Base-by-base conservation (phyloP, 2,329 filamentous ascomycete genomes). In the Fusarium annulatum region DNA sequence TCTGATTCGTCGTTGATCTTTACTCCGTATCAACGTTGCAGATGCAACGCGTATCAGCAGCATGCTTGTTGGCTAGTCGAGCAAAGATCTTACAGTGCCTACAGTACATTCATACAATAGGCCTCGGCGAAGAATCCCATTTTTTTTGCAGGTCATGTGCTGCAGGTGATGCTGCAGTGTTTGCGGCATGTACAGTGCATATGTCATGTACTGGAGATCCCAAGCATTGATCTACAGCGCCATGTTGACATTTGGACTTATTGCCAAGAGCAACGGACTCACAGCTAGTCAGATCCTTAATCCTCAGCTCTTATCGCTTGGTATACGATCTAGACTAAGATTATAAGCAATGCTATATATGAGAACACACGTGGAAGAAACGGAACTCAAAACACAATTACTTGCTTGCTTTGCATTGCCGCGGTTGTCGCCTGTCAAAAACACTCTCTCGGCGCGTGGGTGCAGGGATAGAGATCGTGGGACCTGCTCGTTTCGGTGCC, bases 381-480 rank as follows among this genome's bases (percentile, higher is more conserved):
- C 19, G 9, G 34, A 15, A 18, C 28, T 52, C 33, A 30, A 39
- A 52, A 52, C 26, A 19, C 39, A 30, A 30, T 23, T 51, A 14
- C 26, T 15, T 43, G n/a, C 23, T 34, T 49, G 51, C 51, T 12
- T 53, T 26, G 30, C 62, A 23, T 57, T 71, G 36, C 67, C 59
- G 56, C 36, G 46, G 51, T 67, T 60, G 52, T 68, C 62, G 57
- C 42, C 60, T 60, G 57, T 68, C 67, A 71, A 68, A 57, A 34
- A 57, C 46, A 28, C 30, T 52, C 34, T 30, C 41, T 48, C 41
- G 51, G 52, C 71, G 71, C 71, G 71, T 73, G 71, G 71, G 55
- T 64, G 65, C 73, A 73, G 62, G 73, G 71, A 76, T 75, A 49
- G 23, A 48, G 57, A 67, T 73, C 61, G 70, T 67, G 66, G 57